Base-by-base conservation (phyloP, 106 monocot species). In the Allium sativum region DNA sequence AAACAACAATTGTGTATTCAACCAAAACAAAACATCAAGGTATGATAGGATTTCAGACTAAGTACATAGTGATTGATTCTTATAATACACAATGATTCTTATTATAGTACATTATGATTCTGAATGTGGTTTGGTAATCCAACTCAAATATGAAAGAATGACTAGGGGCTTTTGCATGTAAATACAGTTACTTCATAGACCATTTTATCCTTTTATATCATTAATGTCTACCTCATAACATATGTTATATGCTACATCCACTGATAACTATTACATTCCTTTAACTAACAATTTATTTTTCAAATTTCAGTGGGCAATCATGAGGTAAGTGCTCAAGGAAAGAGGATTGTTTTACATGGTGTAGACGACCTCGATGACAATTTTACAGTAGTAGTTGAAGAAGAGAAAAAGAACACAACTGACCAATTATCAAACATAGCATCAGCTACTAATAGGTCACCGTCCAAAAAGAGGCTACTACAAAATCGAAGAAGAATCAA, bases 361-460 rank as follows among this genome's bases (percentile, higher is more conserved):
- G 96, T 91, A 71, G 96, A 98, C 70, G 96, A 98, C 69, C 77
- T 98, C 42, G 92, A 92, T 48, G 98, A 98, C 58, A 88, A 98
- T 81, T 98, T 92, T 52, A 70, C 62, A n/a, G n/a, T n/a, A 44
- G 45, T 20, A 42, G 80, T 76, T 44, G 78, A 77, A 14, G 45
- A 21, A 0, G 31, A 31, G 31, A 31, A 31, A 31, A 70, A 65
- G 67, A 67, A 44, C 18, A 62, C 52, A 11, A 87, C 79, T 52
- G 73, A 51, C 45, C 17, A 9, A 31, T 42, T 3, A 6, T 55
- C 73, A 8, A 15, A 64, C 10, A 55, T 71, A 0, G 45, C 44
- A 6, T 42, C 67, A 14, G 43, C 48, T 15, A 50, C 13, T 15
- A 1, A 74, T 44, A 11, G 11, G 15, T 12, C 11, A 42, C 46